Conservation (phyloP, 352 stramenopile genomes). For the Phytophthora rubi region DNA sequence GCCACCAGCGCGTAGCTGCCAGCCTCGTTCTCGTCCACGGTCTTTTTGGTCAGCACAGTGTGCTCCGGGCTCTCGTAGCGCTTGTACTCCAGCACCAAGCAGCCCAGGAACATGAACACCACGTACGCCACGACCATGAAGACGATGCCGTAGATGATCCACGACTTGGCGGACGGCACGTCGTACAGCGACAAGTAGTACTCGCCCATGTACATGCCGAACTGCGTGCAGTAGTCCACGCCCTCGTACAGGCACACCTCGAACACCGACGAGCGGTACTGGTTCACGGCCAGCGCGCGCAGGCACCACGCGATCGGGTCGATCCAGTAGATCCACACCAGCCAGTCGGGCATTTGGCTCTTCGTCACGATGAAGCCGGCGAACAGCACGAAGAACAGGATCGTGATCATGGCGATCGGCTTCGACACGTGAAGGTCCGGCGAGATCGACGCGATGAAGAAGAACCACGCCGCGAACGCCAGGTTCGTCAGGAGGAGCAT, state of each 20-base stretch:
- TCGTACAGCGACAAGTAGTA: constrained; percentile 44
- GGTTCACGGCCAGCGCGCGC: constrained; percentile 33
- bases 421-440: constrained; percentile 37
- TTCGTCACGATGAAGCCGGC: constrained; percentile 50
- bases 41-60: constrained; percentile 1
- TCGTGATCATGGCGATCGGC: constrained; percentile 39
- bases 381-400: constrained; percentile 48
- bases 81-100: constrained; percentile 12
- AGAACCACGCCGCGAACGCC: constrained; percentile 44
- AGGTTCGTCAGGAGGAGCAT: constrained; percentile 48
- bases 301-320: constrained; percentile 48
- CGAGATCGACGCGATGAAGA: constrained; percentile 35
- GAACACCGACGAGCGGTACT: constrained; percentile 25
- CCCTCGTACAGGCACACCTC: constrained; percentile 39
- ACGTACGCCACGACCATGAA: constrained; percentile 27
- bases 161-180: constrained; percentile 1
- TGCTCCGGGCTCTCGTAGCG: constrained; percentile 5
- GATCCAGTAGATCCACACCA: constrained; percentile 57
- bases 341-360: constrained; percentile 39
- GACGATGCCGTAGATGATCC: not conserved
- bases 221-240: constrained; percentile 38
- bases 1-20: constrained; percentile 14
- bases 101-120: constrained; percentile 7
- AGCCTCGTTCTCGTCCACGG: constrained; percentile 2
- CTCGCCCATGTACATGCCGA: constrained; percentile 36